phyloP scores from a whole-genome alignment of 352 stramenopile species.

The Globisporangium sylvaticum region DNA sequence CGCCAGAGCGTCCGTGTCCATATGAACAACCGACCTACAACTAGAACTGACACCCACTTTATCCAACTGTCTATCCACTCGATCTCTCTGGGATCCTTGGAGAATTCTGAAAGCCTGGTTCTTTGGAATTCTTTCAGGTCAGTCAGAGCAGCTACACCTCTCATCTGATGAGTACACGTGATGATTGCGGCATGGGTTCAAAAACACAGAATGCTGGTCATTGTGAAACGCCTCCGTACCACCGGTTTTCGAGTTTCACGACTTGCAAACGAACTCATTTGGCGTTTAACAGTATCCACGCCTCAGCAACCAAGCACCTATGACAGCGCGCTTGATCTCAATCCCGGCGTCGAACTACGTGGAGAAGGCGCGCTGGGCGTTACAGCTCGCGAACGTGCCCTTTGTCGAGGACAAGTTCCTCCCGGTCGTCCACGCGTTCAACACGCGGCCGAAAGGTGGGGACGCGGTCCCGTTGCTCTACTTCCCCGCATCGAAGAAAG shows the following conservation, averaged over 20 bases:
- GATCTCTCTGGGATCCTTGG: too few relatives aligned
- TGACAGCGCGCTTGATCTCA: slow-evolving; percentile 26
- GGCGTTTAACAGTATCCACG: too few relatives aligned
- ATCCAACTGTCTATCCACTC: too few relatives aligned
- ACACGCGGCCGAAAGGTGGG: slow-evolving; percentile 36
- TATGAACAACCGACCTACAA: too few relatives aligned
- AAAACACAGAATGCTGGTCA: not conserved
- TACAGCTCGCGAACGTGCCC: slow-evolving; percentile 32
- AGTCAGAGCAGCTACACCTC: too few relatives aligned
- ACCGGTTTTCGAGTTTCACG: not conserved
- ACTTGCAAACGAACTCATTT: too few relatives aligned
- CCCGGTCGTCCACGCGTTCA: slow-evolving; percentile 30
- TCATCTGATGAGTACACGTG: not conserved
- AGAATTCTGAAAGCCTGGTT: not conserved
- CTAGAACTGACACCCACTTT: too few relatives aligned
- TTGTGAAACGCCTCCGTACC: not conserved
- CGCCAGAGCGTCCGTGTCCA: too few relatives aligned
- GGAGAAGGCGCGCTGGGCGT: slow-evolving; percentile 48
- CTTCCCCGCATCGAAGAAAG: slow-evolving; percentile 13
- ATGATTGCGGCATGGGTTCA: slow-evolving; percentile 1
- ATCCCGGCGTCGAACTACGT: slow-evolving; percentile 53
- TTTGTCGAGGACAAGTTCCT: slow-evolving; percentile 45
- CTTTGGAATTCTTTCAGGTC: too few relatives aligned
- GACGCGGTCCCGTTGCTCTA: slow-evolving; percentile 32
- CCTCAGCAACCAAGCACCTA: too few relatives aligned